Percentiles rank a stretch among this genome's conserved stretches.
phyloP scores from a whole-genome alignment of 1,139 yeast species.

The Magnusiomyces sp. region DNA sequence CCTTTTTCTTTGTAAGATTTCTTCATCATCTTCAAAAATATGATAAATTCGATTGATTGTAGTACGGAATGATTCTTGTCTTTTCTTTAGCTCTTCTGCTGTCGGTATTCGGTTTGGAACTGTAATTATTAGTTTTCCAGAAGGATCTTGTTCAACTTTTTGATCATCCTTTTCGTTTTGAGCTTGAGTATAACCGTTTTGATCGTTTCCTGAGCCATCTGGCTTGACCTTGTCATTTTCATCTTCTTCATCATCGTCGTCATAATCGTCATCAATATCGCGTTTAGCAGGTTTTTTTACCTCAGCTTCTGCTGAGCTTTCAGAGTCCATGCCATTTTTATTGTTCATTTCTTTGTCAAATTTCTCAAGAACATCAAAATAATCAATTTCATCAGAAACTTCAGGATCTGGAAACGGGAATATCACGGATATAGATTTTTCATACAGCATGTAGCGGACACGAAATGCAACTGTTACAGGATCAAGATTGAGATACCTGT shows the following conservation, averaged over 20 bases:
- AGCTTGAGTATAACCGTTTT: not conserved
- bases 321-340: not conserved
- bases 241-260: slow-evolving; percentile 24
- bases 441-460: slow-evolving; percentile 37
- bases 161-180: not conserved
- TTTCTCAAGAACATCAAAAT: slow-evolving; percentile 23
- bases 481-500: slow-evolving; percentile 21
- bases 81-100: slow-evolving; percentile 18
- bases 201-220: slow-evolving; percentile 14
- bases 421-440: slow-evolving; percentile 28
- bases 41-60: slow-evolving; percentile 48
- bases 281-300: slow-evolving; percentile 14
- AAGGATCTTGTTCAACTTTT: slow-evolving; percentile 5
- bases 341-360: not conserved
- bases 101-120: slow-evolving; percentile 15
- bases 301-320: not conserved
- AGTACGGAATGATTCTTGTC: slow-evolving; percentile 13
- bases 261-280: slow-evolving; percentile 26
- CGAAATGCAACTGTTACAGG: slow-evolving; percentile 32
- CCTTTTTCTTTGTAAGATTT: slow-evolving; percentile 65
- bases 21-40: slow-evolving; percentile 74
- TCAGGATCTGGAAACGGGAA: slow-evolving; percentile 23
- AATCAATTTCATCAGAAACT: slow-evolving; percentile 23
- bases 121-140: slow-evolving; percentile 12
- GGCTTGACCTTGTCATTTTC: slow-evolving; percentile 14